Evolutionary conservation across 1,284 basidiomycete species (phyloP).

Genomic region (Fereydounia khargensis): DNA sequence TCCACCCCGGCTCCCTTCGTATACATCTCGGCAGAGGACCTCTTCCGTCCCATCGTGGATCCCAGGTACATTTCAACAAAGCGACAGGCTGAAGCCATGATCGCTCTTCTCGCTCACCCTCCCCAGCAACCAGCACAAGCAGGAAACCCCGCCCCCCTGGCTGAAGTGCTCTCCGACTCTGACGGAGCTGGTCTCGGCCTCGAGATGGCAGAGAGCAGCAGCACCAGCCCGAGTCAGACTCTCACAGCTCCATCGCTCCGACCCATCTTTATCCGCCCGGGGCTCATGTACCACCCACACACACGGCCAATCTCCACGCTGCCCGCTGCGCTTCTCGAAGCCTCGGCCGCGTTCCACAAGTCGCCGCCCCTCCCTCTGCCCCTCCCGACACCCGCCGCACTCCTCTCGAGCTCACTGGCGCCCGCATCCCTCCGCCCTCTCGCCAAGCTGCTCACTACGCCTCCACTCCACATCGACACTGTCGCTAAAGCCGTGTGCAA

Average conservation of each 20-base stretch:
- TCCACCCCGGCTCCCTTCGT: slow-evolving; percentile 68
- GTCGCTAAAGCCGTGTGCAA: slow-evolving; percentile 79
- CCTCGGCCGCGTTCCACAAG: slow-evolving; percentile 58
- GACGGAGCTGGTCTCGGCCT: slow-evolving; percentile 29
- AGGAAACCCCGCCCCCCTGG: background rate
- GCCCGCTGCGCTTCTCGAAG: slow-evolving; percentile 77
- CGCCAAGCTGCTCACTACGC: slow-evolving; percentile 73
- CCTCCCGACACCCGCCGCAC: slow-evolving; percentile 64
- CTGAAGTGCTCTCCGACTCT: slow-evolving; percentile 18
- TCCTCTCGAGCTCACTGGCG: slow-evolving; percentile 13
- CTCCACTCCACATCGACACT: slow-evolving; percentile 92
- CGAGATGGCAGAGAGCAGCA: no score
- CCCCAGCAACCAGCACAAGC: slow-evolving; percentile 76
- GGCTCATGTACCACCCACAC: slow-evolving; percentile 93
- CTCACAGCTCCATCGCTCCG: slow-evolving; percentile 4
- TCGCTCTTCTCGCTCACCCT: slow-evolving; percentile 62
- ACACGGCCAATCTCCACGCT: slow-evolving; percentile 81
- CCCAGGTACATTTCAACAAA: slow-evolving; percentile 83
- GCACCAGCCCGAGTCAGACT: slow-evolving; percentile 4
- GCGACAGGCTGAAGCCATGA: slow-evolving; percentile 76
- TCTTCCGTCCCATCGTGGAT: slow-evolving; percentile 81
- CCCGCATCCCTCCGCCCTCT: slow-evolving; percentile 64
- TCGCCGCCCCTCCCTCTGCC: slow-evolving; percentile 58
- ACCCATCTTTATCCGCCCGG: slow-evolving; percentile 59
- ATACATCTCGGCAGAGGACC: slow-evolving; percentile 90